phyloP scores from a whole-genome alignment of 805 yeast genomes.

The Myxozyma sirexii region DNA sequence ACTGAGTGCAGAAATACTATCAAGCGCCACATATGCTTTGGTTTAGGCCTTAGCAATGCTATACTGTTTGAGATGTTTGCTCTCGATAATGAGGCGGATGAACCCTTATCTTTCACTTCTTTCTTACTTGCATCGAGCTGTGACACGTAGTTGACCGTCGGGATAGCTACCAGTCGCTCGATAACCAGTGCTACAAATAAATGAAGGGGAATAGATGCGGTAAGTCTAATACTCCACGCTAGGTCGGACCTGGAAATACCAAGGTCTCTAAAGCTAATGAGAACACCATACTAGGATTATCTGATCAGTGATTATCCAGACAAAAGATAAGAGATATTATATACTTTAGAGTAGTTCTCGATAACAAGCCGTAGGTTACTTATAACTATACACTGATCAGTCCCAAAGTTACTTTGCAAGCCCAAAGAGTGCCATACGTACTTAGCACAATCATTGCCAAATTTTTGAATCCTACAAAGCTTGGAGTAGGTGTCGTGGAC shows the following conservation, averaged over 20 bases:
- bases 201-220: slow-evolving; percentile 42
- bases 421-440: neutral
- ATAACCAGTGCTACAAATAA: slow-evolving; percentile 45
- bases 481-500: slow-evolving; percentile 34
- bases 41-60: slow-evolving; percentile 25
- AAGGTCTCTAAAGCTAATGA: slow-evolving; percentile 39
- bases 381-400: slow-evolving; percentile 31
- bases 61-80: slow-evolving; percentile 3
- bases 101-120: neutral
- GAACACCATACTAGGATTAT: slow-evolving; percentile 45
- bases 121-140: slow-evolving; percentile 7
- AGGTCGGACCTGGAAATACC: slow-evolving; percentile 43
- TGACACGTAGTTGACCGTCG: slow-evolving; percentile 22
- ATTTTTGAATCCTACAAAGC: slow-evolving; percentile 47
- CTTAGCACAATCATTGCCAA: slow-evolving; percentile 45
- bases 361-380: slow-evolving; percentile 47
- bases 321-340: neutral
- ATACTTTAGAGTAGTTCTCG: slow-evolving; percentile 43
- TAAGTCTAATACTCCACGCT: slow-evolving; percentile 37
- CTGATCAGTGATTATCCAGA: too few species aligned
- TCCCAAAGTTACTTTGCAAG: neutral
- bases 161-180: slow-evolving; percentile 42
- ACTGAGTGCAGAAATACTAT: slow-evolving; percentile 43
- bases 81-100: neutral
- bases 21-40: slow-evolving; percentile 40